A percentile compares a stretch with the other conserved stretches of the same genome.
phyloP scores from a whole-genome alignment of 176 grass and related monocot species.

The Eleusine indica region DNA sequence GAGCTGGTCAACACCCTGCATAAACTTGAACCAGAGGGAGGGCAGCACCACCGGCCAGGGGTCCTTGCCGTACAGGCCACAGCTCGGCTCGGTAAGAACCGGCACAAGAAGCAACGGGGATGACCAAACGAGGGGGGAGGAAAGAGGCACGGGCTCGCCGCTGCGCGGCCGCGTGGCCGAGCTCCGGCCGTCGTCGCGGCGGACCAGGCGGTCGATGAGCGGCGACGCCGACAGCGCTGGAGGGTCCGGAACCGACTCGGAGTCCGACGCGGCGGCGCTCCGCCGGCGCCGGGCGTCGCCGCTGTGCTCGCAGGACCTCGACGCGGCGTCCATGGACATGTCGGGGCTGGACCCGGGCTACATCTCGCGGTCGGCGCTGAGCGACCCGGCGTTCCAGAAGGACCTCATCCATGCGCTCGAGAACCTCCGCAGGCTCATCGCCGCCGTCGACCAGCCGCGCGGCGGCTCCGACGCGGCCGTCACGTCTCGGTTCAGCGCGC shows the following conservation, averaged over 20 bases:
- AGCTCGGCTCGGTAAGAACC: slow-evolving; percentile 18
- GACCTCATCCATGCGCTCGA: slow-evolving; percentile 52
- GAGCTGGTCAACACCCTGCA: slow-evolving; percentile 6
- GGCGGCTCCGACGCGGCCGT: background rate
- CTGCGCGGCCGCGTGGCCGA: slow-evolving; percentile 35
- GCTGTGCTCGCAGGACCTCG: slow-evolving; percentile 47
- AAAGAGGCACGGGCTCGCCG: background rate
- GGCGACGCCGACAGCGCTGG: slow-evolving; percentile 12
- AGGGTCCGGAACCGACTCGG: slow-evolving; percentile 8
- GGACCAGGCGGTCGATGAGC: slow-evolving; percentile 40
- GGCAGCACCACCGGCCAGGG: background rate
- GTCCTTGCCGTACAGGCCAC: slow-evolving; percentile 26
- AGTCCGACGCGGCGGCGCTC: background rate
- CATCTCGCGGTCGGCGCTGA: slow-evolving; percentile 31
- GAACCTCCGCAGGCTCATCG: slow-evolving; percentile 57
- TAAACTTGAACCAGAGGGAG: background rate
- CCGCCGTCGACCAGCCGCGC: slow-evolving; percentile 45
- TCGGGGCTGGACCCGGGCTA: background rate
- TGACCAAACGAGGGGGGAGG: background rate
- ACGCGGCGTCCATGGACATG: background rate
- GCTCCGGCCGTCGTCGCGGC: slow-evolving; percentile 47
- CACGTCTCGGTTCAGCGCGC: slow-evolving; percentile 6
- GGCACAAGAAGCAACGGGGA: slow-evolving; percentile 17
- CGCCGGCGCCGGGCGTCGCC: slow-evolving; percentile 33
- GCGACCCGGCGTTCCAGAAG: slow-evolving; percentile 48